Evolutionary conservation across 2,329 filamentous ascomycete species (phyloP).

Genomic region (Ilyonectria mors-panacis): DNA sequence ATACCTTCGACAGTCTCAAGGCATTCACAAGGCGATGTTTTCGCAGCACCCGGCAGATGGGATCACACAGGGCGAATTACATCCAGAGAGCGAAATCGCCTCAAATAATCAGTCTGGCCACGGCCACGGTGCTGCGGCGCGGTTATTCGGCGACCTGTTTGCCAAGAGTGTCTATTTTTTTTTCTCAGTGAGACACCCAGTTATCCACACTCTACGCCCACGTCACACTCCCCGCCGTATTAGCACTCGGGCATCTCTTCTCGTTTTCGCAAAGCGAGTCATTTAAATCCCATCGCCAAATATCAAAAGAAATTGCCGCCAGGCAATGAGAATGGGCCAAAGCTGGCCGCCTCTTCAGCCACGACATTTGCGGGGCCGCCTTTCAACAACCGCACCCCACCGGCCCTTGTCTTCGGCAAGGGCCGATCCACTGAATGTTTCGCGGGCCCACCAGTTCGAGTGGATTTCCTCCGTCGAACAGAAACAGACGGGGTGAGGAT

Average conservation of each 20-base stretch:
- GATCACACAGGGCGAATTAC: not conserved
- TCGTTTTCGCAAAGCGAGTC: slow-evolving; percentile 1
- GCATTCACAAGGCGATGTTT: not conserved
- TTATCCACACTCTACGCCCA: slow-evolving; percentile 14
- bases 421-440: slow-evolving; percentile 25
- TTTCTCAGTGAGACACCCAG: not conserved
- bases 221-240: not conserved
- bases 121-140: not conserved
- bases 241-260: not conserved
- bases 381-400: slow-evolving; percentile 16
- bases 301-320: slow-evolving; percentile 14
- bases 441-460: slow-evolving; percentile 20
- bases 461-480: slow-evolving; percentile 5
- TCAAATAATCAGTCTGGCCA: too few relatives aligned
- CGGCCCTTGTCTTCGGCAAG: slow-evolving; percentile 14
- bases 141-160: not conserved
- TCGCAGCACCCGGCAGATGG: not conserved
- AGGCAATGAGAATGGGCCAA: slow-evolving; percentile 12
- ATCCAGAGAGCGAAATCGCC: not conserved
- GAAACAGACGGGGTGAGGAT: slow-evolving; percentile 6
- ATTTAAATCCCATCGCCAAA: not conserved
- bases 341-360: slow-evolving; percentile 1
- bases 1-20: not conserved
- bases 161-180: not conserved
- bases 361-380: slow-evolving; percentile 13